Evolutionary conservation across 2,329 filamentous ascomycete species (phyloP).

Genomic region (Leptosphaerulina australis): DNA sequence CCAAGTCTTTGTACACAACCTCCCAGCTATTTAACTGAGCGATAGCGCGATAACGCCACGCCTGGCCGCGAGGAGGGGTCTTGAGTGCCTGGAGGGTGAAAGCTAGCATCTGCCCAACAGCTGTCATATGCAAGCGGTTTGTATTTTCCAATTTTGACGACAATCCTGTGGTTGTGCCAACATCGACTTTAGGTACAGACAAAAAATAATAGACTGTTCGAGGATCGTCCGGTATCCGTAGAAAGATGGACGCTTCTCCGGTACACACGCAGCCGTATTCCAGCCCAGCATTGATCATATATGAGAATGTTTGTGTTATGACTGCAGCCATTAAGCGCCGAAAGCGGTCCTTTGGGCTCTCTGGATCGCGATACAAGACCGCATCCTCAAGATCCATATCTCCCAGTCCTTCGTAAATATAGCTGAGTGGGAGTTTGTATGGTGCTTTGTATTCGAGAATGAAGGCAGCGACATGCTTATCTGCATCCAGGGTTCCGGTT

Average conservation of each 20-base stretch:
- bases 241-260: constrained; percentile 54
- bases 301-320: constrained; percentile 57
- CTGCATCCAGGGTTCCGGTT: constrained; percentile 29
- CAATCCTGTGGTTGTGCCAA: neutral
- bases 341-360: constrained; percentile 45
- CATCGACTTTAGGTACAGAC: neutral
- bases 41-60: constrained; percentile 12
- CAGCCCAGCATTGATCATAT: constrained; percentile 57
- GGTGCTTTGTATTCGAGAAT: constrained; percentile 57
- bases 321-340: constrained; percentile 51
- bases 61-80: constrained; percentile 7
- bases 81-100: constrained; percentile 23
- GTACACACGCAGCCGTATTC: constrained; percentile 54
- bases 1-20: constrained; percentile 23
- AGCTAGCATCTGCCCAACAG: constrained; percentile 24
- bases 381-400: constrained; percentile 52
- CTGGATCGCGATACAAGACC: constrained; percentile 43
- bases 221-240: constrained; percentile 42
- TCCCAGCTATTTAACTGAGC: constrained; percentile 19
- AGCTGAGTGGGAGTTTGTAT: constrained; percentile 53
- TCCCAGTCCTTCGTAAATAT: constrained; percentile 53
- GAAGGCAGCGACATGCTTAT: constrained; percentile 30
- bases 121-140: constrained; percentile 22
- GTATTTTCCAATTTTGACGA: neutral
- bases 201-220: neutral